phyloP scores from a whole-genome alignment of 768 basidiomycete genomes.

The Leucocoprinus birnbaumii region DNA sequence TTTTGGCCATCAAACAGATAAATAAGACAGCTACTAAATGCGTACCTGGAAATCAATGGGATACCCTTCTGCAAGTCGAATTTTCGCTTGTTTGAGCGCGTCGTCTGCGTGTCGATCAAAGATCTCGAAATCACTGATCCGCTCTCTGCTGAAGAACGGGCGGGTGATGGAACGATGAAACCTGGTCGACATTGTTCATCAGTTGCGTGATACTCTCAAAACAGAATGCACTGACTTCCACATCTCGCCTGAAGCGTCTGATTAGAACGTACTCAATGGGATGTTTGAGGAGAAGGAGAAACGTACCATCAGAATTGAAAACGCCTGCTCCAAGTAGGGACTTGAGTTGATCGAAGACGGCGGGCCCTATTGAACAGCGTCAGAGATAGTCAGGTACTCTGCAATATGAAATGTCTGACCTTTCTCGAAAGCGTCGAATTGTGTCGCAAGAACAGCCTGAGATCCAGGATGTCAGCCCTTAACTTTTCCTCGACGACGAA shows the following conservation, averaged over 20 bases:
- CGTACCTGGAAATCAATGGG: constrained; percentile 60
- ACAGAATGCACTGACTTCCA: constrained; percentile 52
- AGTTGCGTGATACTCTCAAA: not conserved
- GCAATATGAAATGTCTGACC: constrained; percentile 19
- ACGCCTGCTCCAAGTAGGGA: constrained; percentile 52
- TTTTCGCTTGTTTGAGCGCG: constrained; percentile 39
- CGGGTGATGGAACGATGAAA: constrained; percentile 65
- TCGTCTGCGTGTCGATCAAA: constrained; percentile 54
- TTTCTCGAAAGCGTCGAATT: constrained; percentile 44
- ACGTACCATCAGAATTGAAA: constrained; percentile 55
- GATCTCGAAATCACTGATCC: constrained; percentile 57
- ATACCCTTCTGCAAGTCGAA: constrained; percentile 40
- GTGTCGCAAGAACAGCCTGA: constrained; percentile 38
- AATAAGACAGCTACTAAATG: not conserved
- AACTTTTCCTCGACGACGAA: not conserved
- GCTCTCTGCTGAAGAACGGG: constrained; percentile 63
- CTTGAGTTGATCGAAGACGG: constrained; percentile 22
- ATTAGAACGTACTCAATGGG: not conserved
- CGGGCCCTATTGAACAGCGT: constrained; percentile 21
- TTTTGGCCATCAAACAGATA: constrained; percentile 11
- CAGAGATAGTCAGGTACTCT: constrained; percentile 6
- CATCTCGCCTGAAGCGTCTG: constrained; percentile 43
- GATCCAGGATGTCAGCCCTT: not conserved
- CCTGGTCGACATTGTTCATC: constrained; percentile 22
- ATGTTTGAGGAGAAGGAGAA: not conserved